Base-by-base conservation (phyloP, 805 yeast species). In the Yarrowia yakushimensis region DNA sequence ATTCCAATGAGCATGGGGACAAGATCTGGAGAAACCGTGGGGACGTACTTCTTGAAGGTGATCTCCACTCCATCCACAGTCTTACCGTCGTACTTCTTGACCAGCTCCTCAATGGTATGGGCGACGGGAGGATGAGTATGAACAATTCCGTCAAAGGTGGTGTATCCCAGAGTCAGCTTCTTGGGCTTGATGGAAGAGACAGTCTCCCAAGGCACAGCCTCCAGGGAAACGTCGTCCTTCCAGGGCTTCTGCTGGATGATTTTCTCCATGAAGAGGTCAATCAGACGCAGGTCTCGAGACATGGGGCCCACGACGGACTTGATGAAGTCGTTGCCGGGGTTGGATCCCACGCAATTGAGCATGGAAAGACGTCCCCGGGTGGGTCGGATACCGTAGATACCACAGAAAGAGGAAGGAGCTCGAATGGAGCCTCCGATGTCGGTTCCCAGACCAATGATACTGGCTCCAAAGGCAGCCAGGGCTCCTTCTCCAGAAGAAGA, bases 401-500 rank as follows among this genome's bases (percentile, higher is more conserved):
- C 77, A 33, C 76, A 74, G 66, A 72, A 75, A 7, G 78, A 70
- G 12, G 82, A 77, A 0, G 86, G 86, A 60, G 77, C 74, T 60
- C 86, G 73, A 37, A 82, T 74, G 33, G 78, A 72, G 20, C 86
- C 86, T 45, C 85, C 85, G 61, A 82, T 79, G 67, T 83, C 86
- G 13, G 81, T 74, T 3, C 84, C 84, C 60, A 70, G 59, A 77
- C 85, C 92, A 46, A 86, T 54, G 73, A 77, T 74, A 9, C 81
- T 74, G 3, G 82, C 83, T 63, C 72, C 71, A 62, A 78, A 63
- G 0, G 76, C 76, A 1, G 79, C 66, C 33, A 82, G 69, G 9
- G 83, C 82, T 17, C 80, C 83, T 57, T 82, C 86, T 43, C 86
- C 86, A 10, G 85, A 84, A n/a, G 83, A 78, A 7, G 83, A 79